Base-by-base conservation (phyloP, 495 filamentous ascomycete species). In the Pseudoneurospora amorphoporcata region DNA sequence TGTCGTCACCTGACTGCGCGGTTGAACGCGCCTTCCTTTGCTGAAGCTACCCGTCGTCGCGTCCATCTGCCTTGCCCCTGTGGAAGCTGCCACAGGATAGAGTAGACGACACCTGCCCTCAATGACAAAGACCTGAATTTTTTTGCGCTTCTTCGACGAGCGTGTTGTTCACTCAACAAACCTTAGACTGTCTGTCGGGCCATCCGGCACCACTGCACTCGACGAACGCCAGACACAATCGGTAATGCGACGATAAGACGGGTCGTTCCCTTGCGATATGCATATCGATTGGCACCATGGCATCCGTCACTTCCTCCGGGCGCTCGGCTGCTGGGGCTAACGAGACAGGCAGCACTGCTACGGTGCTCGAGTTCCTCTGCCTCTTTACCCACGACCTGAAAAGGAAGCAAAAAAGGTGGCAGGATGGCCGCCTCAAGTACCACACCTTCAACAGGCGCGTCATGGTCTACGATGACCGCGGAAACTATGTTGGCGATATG, bases 381-480 rank as follows among this genome's bases (percentile, higher is more conserved):
- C 89, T 98, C 29, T 98, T 91, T 81, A 97, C 92, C 6, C 87
- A 90, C 74, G 94, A 98, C 77, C 79, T 97, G 69, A 88, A 90
- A 9, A 88, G 92, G 69, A 98, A 98, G 81, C 88, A 91, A 70
- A 98, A 98, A 81, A 84, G 92, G 68, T 98, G 94, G 94, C 92
- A 95, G 75, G 94, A 98, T 90, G 94, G 94, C 53, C 88, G 90
- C 65, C 86, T 97, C 39, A 89, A 90, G 70, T 97, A 89, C 77
- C 94, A 98, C 79, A 92, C 92, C 2, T 96, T 96, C 86, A 98
- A 98, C 82, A 92, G 90, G 75, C 89, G 94, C 4, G 83, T 94
- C 45, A 97, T 98, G 94, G 92, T 95, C 29, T 95, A 95, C 76
- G 94, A 98, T 78, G 88, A 89, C 17, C 82, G 85, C 19, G 87